phyloP scores from a whole-genome alignment of 202 grass and related monocot genomes.

The Musa balbisiana region DNA sequence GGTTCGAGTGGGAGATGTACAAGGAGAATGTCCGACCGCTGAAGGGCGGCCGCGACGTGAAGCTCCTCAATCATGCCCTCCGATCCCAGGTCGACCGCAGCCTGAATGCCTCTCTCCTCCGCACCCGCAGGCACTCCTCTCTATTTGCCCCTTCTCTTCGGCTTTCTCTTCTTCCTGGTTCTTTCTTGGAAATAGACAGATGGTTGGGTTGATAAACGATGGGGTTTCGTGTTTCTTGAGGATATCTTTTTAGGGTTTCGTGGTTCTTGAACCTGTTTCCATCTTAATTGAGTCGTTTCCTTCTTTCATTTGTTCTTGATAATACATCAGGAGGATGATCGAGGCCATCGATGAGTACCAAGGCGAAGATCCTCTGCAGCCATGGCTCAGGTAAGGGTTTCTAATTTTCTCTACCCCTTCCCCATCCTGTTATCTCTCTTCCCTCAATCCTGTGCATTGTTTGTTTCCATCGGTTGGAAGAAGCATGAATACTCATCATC shows the following conservation, averaged over 20 bases:
- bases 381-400: conserved; percentile 75
- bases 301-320: not conserved
- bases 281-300: too few relatives aligned
- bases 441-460: too few relatives aligned
- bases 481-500: too few relatives aligned
- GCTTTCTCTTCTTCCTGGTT: not conserved
- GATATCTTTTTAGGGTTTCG: not conserved
- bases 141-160: not conserved
- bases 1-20: conserved; percentile 64
- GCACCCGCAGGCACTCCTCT: conserved; percentile 32
- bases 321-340: conserved; percentile 66
- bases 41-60: conserved; percentile 82
- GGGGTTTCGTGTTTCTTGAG: too few relatives aligned
- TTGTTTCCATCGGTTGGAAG: too few relatives aligned
- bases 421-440: too few relatives aligned
- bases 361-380: conserved; percentile 74
- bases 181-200: not conserved
- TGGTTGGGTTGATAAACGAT: not conserved
- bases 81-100: conserved; percentile 43
- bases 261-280: conserved; percentile 15
- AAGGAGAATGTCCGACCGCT: conserved; percentile 96
- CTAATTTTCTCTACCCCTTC: not conserved
- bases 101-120: conserved; percentile 54
- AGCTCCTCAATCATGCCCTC: conserved; percentile 69
- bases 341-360: conserved; percentile 71